Percentiles rank a stretch among this genome's conserved stretches.
phyloP scores from a whole-genome alignment of 2,329 filamentous ascomycete species.

The Thielaviopsis ethacetica region DNA sequence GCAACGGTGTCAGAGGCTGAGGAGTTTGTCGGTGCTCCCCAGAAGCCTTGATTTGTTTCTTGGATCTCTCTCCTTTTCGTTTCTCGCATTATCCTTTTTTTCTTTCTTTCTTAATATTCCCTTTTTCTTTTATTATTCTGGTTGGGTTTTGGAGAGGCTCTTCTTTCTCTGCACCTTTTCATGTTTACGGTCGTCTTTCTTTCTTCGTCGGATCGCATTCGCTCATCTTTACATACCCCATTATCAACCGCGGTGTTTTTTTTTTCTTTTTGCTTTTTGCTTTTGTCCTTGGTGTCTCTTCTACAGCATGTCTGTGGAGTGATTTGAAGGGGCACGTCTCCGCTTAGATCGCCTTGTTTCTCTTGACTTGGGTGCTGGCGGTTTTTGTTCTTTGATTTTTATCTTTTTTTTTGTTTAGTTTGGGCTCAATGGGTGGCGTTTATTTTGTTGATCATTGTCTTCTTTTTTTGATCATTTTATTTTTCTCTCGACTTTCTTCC shows the following conservation, averaged over 20 bases:
- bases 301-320: too few relatives aligned
- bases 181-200: background rate
- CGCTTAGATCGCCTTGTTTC: too few relatives aligned
- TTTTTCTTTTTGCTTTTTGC: background rate
- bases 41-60: background rate
- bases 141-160: too few relatives aligned
- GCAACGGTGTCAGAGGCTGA: background rate
- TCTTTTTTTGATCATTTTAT: conserved; percentile 1
- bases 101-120: background rate
- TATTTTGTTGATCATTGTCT: conserved; percentile 3
- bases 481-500: background rate
- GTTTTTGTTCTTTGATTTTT: too few relatives aligned
- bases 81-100: background rate
- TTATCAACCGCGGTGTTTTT: background rate
- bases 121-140: background rate
- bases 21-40: background rate
- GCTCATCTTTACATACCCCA: background rate
- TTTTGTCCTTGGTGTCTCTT: background rate
- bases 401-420: background rate
- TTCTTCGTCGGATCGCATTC: background rate
- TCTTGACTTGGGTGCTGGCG: too few relatives aligned
- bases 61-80: background rate
- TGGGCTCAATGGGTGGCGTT: background rate
- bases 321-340: too few relatives aligned
- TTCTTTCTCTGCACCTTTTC: background rate